Base-by-base conservation (phyloP, 2,329 filamentous ascomycete species). In the Aspergillaceae sp. region DNA sequence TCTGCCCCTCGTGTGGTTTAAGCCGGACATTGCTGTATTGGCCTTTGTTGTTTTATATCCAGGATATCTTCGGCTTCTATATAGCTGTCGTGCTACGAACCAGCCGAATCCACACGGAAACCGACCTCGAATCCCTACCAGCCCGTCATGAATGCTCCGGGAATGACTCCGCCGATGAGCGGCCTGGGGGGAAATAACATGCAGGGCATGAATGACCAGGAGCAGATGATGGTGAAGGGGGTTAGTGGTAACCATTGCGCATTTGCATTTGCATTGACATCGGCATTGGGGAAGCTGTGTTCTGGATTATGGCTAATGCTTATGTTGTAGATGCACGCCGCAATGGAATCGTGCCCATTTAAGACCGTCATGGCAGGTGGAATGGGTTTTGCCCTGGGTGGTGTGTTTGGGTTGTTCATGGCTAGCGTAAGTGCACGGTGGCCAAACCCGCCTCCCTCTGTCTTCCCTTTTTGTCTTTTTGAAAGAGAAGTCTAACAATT, bases 341-440 rank as follows among this genome's bases (percentile, higher is more conserved):
- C 82, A 38, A 95, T 96, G 87, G 90, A 97, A 69, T 94, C 87
- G 32, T 98, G 92, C 65, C 81, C 84, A 27, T 83, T 83, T 48
- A 98, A 98, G 69, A 86, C 88, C 11, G 83, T 81, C 56, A 85
- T 98, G 70, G 86, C 90, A 0, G 92, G 91, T 47, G 87, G 85
- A 27, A 94, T 94, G 80, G 92, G 92, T 10, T 96, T 96, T 60
- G 92, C 84, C 34, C 83, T 98, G 55, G 92, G 92, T 52, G 92
- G 89, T 60, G 75, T 94, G 38, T 98, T 98, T 58, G 92, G 92
- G 56, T 78, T 97, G 60, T 98, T 98, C 75, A 98, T 97, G 91
- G 88, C 90, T 49, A 92, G 87, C 61, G 88, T 94, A 82, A 53
- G 84, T 74, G 19, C 19, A 36, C 34, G 34, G n/a, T 5, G 7